phyloP scores from a whole-genome alignment of 1,139 yeast species.

The Blastobotrys persicus region DNA sequence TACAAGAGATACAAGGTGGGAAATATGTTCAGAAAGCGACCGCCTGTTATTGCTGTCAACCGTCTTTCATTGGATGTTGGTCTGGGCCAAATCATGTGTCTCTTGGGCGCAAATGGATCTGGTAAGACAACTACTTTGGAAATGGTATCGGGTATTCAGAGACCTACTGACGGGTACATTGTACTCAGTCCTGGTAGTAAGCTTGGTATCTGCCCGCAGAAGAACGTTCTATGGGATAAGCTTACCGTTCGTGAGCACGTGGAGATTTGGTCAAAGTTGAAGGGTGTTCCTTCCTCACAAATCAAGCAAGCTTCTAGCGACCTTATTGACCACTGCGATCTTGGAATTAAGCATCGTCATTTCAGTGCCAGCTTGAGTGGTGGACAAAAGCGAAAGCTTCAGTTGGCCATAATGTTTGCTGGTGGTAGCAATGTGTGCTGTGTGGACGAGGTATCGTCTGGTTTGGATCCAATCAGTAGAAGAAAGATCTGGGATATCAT shows the following conservation, averaged over 20 bases:
- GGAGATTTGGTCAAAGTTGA: constrained; percentile 35
- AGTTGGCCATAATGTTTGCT: constrained; percentile 56
- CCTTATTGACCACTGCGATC: constrained; percentile 35
- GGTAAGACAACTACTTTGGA: constrained; percentile 42
- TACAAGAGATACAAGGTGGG: constrained; percentile 29
- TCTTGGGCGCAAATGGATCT: constrained; percentile 41
- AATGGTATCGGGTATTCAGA: constrained; percentile 39
- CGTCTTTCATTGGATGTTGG: constrained; percentile 30
- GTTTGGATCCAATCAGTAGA: constrained; percentile 40
- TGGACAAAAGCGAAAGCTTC: constrained; percentile 88
- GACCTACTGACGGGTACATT: constrained; percentile 31
- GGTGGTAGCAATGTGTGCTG: constrained; percentile 40
- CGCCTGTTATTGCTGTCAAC: constrained; percentile 35
- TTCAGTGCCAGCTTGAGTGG: constrained; percentile 56
- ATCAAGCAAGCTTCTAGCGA: constrained; percentile 20
- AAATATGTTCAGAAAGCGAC: constrained; percentile 16
- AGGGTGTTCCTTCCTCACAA: constrained; percentile 27
- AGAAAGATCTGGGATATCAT: constrained; percentile 41
- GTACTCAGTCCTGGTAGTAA: constrained; percentile 30
- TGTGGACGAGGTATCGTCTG: constrained; percentile 41
- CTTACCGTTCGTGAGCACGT: constrained; percentile 39
- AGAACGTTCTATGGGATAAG: constrained; percentile 39
- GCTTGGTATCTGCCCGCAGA: constrained; percentile 41
- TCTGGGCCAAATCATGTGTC: constrained; percentile 36
- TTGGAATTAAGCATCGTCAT: constrained; percentile 28